phyloP scores from a whole-genome alignment of 805 yeast genomes.

The Pichia eremophila region DNA sequence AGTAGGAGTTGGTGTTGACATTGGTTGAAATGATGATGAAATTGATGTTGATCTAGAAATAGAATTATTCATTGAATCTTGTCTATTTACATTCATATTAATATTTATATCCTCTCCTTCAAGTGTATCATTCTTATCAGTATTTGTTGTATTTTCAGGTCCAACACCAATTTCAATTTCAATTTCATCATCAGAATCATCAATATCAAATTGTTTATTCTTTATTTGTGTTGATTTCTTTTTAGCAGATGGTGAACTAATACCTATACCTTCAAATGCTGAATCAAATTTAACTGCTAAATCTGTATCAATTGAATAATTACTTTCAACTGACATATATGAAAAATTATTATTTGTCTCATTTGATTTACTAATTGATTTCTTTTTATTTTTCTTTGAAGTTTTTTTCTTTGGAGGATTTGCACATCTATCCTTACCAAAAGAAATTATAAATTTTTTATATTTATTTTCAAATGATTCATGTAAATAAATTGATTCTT shows the following conservation, averaged over 20 bases:
- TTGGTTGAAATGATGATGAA: background rate
- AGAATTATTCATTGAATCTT: no score
- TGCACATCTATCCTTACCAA: constrained; percentile 71
- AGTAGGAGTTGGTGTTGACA: no score
- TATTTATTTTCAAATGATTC: constrained; percentile 38
- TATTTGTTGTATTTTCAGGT: background rate
- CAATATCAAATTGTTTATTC: background rate
- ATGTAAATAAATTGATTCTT: constrained; percentile 24
- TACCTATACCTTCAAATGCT: constrained; percentile 11
- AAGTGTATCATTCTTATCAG: background rate
- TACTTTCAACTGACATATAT: background rate
- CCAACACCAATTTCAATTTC: background rate
- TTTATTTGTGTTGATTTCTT: constrained; percentile 1
- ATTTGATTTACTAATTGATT: no score
- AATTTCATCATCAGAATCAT: background rate
- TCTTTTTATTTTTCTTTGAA: constrained; percentile 32
- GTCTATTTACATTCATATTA: no score
- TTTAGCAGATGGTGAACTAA: constrained; percentile 8
- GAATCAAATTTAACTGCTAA: constrained; percentile 4
- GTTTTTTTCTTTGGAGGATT: constrained; percentile 49
- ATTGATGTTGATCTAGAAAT: background rate
- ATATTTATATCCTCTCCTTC: constrained; percentile 3
- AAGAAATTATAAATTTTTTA: constrained; percentile 46
- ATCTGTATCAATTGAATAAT: constrained; percentile 7
- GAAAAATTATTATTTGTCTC: background rate